Conservation (phyloP, 2,329 filamentous ascomycete species). For the Colletotrichum siamense region DNA sequence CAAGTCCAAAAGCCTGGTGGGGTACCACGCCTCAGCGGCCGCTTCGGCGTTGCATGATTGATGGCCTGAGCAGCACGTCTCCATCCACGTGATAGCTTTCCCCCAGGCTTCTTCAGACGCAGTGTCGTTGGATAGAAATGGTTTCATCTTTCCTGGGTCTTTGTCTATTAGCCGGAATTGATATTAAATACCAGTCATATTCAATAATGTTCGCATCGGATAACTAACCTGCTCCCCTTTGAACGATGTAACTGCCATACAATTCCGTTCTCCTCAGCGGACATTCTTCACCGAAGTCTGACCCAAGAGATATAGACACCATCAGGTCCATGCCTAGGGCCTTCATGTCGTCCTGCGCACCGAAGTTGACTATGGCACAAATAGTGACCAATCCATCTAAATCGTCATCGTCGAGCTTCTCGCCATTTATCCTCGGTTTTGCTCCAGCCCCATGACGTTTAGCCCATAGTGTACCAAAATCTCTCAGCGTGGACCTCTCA, state of each 20-base stretch:
- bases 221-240: neutral
- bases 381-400: neutral
- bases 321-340: neutral
- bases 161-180: too few relatives aligned
- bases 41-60: neutral
- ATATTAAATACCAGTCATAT: too few relatives aligned
- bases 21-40: neutral
- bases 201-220: neutral
- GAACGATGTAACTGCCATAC: neutral
- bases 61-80: neutral
- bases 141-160: neutral
- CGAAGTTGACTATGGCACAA: neutral
- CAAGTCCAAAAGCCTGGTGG: neutral
- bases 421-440: neutral
- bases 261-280: neutral
- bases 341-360: neutral
- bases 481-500: neutral
- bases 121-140: neutral
- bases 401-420: neutral
- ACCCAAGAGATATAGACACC: neutral
- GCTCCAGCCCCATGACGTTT: rapidly evolving
- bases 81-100: neutral
- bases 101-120: neutral
- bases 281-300: neutral
- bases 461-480: neutral